A percentile compares a stretch with the other conserved stretches of the same genome.
These are phyloP conservation scores for Rhipidocladum racemiflorum DNA, from an alignment of 176 grass and related monocot genomes.

Conservation along the genomic window DNA sequence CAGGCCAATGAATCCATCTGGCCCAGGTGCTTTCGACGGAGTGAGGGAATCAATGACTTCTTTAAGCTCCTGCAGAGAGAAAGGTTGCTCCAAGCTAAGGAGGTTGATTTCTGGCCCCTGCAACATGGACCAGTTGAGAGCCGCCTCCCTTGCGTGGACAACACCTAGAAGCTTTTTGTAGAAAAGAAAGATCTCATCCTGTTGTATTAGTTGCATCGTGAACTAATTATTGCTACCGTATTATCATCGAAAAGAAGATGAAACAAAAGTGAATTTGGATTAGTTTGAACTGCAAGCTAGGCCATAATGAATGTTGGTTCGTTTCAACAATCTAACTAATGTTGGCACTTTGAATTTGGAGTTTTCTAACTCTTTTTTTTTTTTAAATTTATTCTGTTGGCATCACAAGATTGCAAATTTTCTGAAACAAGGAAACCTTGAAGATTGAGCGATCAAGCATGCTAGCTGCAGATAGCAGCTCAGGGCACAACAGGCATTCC, in stretches of 20 bases:
- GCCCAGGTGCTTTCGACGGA: too few species aligned
- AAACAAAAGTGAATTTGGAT: background rate
- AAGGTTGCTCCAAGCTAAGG: too few species aligned
- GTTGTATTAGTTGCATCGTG: background rate
- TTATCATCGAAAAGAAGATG: constrained; percentile 17
- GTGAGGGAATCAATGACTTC: too few species aligned
- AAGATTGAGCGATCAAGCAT: constrained; percentile 34
- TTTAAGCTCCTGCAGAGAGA: too few species aligned
- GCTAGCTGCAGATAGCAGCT: constrained; percentile 36
- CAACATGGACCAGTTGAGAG: too few species aligned
- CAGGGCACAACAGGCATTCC: constrained; percentile 28
- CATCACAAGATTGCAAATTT: constrained; percentile 15
- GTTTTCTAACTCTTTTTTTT: background rate
- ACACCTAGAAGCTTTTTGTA: too few species aligned
- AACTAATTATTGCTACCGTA: background rate
- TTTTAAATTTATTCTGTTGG: constrained; percentile 22
- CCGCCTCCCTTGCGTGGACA: too few species aligned
- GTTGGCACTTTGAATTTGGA: background rate
- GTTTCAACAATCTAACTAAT: background rate
- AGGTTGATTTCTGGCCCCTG: too few species aligned
- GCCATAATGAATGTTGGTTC: background rate
- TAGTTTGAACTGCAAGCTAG: constrained; percentile 2
- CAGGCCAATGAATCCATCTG: too few species aligned
- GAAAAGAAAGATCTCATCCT: too few species aligned
- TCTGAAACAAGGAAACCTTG: constrained; percentile 15